Evolutionary conservation across 345 rosid species (phyloP).

Genomic region (Stellera chamaejasme): DNA sequence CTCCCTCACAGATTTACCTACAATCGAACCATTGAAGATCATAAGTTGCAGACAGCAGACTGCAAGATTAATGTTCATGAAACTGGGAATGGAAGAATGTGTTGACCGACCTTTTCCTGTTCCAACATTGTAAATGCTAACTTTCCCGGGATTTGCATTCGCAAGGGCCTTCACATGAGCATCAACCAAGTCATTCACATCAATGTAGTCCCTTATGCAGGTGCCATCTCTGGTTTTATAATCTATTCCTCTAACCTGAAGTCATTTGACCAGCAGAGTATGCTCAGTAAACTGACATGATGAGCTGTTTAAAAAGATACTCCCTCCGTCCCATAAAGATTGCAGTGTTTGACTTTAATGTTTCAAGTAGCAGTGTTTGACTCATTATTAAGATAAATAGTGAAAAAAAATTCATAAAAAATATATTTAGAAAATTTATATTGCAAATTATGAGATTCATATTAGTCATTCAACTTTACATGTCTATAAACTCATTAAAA

Average conservation of each 20-base stretch:
- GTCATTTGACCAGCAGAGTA: background rate
- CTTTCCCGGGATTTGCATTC: slow-evolving; percentile 36
- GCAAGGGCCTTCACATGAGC: slow-evolving; percentile 60
- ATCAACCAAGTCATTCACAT: slow-evolving; percentile 52
- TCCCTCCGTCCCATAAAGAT: too few species aligned
- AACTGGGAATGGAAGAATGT: background rate
- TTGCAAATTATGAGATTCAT: too few species aligned
- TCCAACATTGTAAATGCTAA: slow-evolving; percentile 55
- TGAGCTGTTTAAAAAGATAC: background rate
- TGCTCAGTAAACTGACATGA: background rate
- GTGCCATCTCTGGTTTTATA: slow-evolving; percentile 52
- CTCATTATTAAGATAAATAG: too few species aligned
- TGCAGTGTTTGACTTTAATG: too few species aligned
- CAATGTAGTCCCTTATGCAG: slow-evolving; percentile 48
- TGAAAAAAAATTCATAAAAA: too few species aligned
- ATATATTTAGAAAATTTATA: too few species aligned
- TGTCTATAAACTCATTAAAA: too few species aligned
- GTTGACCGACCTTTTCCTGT: slow-evolving; percentile 51
- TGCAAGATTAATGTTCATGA: background rate
- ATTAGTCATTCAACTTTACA: too few species aligned
- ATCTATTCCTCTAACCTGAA: slow-evolving; percentile 54
- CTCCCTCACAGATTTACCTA: slow-evolving; percentile 60
- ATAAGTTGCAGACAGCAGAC: too few species aligned
- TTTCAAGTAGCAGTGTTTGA: too few species aligned
- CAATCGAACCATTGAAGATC: slow-evolving; percentile 1